Evolutionary conservation across 495 filamentous ascomycete genomes (phyloP), one percentile per base, ranked within the genome.

Genomic region (Sordaria brevicollis): DNA sequence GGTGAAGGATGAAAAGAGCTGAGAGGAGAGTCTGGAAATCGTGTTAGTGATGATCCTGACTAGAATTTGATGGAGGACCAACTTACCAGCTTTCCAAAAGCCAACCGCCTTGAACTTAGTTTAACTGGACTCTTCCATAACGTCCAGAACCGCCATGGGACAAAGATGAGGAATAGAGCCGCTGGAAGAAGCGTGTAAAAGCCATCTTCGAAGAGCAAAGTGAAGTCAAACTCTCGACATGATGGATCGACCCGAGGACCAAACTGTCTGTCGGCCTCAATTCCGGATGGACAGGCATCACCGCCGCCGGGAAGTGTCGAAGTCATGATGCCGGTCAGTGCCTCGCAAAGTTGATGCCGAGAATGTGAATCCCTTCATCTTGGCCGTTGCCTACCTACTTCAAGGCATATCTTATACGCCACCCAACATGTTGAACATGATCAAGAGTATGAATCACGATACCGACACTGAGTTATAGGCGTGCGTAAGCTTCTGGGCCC

Each of bases 141-240:
- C 17, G 66, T 31, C 43, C 67, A 65, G 2, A 81, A 70, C 31
- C 78, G 74, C 25, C 62, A 33, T n/a, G 72, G 71, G 0, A 75
- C 17, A 2, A 76, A 35, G 19, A 82, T 2, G 6, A 83, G 69
- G 31, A 82, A 79, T 1, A 78, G 0, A 15, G 54, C 71, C 1
- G 81, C 75, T 4, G 78, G 79, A 5, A 79, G 31, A 9, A 71
- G 34, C 5, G 71, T 43, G 67, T 81, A 79, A 66, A 79, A 72
- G 69, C 65, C 71, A 72, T 81, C 76, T 68, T 81, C 78, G 31
- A 81, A 80, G 19, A 77, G 72, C 1, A 81, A 69, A 15, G 76
- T 81, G 67, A 80, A 81, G 69, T 81, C 79, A 66, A 81, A 81
- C 0, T 70, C 17, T 15, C 79, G 76, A 71, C 78, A 81, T 25